Percentiles rank a stretch among this genome's conserved stretches.
Evolutionary conservation across 2,329 filamentous ascomycete genomes (phyloP).

Genomic region (Aspergillus arachidicola): DNA sequence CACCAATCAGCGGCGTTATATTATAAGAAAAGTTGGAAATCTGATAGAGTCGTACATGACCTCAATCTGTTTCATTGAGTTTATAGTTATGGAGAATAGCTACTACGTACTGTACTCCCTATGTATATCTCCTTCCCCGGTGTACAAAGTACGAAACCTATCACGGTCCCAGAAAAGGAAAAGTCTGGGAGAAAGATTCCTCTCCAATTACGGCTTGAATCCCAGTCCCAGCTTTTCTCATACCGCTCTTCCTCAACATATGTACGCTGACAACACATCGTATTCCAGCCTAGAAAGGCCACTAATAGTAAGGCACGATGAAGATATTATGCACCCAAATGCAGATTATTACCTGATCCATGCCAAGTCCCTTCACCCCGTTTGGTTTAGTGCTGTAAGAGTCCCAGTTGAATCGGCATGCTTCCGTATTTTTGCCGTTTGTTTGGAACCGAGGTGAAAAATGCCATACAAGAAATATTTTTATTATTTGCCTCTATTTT

Average conservation of each 20-base stretch:
- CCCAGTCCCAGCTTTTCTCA: neutral
- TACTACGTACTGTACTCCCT: neutral
- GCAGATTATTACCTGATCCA: neutral
- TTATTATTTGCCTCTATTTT: neutral
- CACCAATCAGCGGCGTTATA: neutral
- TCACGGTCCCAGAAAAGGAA: neutral
- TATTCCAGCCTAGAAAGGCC: neutral
- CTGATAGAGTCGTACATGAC: neutral
- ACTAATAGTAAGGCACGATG: neutral
- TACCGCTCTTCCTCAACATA: slow-evolving; percentile 1
- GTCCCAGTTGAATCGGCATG: neutral
- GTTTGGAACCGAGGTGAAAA: neutral
- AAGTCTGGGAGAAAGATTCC: neutral
- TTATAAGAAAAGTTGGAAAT: neutral
- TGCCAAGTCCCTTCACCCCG: neutral
- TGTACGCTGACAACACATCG: neutral
- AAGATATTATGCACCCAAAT: neutral
- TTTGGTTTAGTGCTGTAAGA: neutral
- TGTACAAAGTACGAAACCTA: neutral
- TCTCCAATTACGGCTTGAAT: neutral
- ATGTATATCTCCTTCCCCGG: neutral
- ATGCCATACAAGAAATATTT: neutral
- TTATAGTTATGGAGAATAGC: neutral
- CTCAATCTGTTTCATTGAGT: neutral
- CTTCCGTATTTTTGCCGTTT: neutral